Conservation (phyloP, 495 filamentous ascomycete genomes). For the Penicillium subrubescens region DNA sequence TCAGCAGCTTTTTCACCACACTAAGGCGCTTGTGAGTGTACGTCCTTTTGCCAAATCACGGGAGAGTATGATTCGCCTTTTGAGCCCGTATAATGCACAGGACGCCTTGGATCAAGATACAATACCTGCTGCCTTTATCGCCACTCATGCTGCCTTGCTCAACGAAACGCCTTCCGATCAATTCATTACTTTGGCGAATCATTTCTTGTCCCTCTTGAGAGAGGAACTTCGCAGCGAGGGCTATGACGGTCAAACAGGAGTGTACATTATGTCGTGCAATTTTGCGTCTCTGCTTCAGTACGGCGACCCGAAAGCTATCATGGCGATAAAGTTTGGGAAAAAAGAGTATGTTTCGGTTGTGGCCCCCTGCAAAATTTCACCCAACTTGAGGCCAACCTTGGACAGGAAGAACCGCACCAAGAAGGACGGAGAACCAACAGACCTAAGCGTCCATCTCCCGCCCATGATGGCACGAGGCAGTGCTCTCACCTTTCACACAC, state of each 20-base stretch:
- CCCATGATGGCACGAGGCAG: conserved; percentile 38
- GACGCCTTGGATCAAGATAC: too few species aligned
- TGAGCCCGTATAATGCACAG: conserved; percentile 59
- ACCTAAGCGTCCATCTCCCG: conserved; percentile 6
- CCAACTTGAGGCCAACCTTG: too few species aligned
- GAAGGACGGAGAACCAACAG: too few species aligned
- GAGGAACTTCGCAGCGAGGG: conserved; percentile 60
- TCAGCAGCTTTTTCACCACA: conserved; percentile 77
- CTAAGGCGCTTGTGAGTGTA: conserved; percentile 49
- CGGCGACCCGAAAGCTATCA: conserved; percentile 53
- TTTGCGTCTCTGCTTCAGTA: conserved; percentile 60
- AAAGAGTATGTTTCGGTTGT: too few species aligned
- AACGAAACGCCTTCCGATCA: conserved; percentile 49
- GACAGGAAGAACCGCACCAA: too few species aligned
- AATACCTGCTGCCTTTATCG: conserved; percentile 58
- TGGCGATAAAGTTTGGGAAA: conserved; percentile 44
- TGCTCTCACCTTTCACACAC: conserved; percentile 46
- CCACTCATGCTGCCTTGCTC: conserved; percentile 67
- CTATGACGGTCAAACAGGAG: conserved; percentile 60
- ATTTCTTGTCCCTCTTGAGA: conserved; percentile 57
- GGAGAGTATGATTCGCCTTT: conserved; percentile 70
- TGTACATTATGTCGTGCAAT: conserved; percentile 52
- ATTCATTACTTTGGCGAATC: conserved; percentile 47
- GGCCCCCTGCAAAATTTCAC: too few species aligned
- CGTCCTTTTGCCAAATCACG: conserved; percentile 61